Percentiles rank a stretch among this genome's conserved stretches.
Conservation (phyloP, 805 yeast species). For the Yarrowia bubula region DNA sequence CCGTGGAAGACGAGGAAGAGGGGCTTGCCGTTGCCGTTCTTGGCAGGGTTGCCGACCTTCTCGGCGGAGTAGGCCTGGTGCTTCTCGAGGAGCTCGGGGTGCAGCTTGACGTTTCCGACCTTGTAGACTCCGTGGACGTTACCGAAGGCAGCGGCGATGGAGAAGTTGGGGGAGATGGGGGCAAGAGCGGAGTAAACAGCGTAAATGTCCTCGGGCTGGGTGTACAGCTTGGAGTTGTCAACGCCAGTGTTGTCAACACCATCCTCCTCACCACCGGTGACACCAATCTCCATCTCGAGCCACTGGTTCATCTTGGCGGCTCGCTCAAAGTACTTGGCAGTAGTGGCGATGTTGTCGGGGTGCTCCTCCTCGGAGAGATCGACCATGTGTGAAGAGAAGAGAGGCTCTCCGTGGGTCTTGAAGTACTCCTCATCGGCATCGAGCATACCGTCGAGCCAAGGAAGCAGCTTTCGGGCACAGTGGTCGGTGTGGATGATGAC, state of each 20-base stretch:
- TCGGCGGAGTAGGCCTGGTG: slow-evolving; percentile 88
- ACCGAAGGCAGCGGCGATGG: slow-evolving; percentile 99
- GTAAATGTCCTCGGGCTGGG: slow-evolving; percentile 91
- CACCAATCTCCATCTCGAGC: slow-evolving; percentile 99
- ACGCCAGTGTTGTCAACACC: slow-evolving; percentile 99
- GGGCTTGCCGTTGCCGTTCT: slow-evolving; percentile 52
- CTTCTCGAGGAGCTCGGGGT: slow-evolving; percentile 90
- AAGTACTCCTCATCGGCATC: slow-evolving; percentile 93
- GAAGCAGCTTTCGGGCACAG: slow-evolving; percentile 96
- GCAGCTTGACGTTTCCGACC: slow-evolving; percentile 95
- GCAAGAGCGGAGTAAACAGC: slow-evolving; percentile 85
- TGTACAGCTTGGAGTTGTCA: slow-evolving; percentile 82
- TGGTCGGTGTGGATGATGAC: slow-evolving; percentile 97
- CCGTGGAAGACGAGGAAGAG: slow-evolving; percentile 99
- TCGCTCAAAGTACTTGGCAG: slow-evolving; percentile 92
- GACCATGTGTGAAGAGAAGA: slow-evolving; percentile 98
- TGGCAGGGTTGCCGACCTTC: slow-evolving; percentile 49
- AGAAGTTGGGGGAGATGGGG: slow-evolving; percentile 94
- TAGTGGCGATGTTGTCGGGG: slow-evolving; percentile 90
- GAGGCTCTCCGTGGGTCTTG: slow-evolving; percentile 84
- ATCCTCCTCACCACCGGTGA: slow-evolving; percentile 99
- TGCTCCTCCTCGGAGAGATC: slow-evolving; percentile 96
- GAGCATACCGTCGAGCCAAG: slow-evolving; percentile 98
- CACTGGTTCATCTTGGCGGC: slow-evolving; percentile 93
- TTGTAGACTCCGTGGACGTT: slow-evolving; percentile 99